These are phyloP conservation scores for Rhinocladiella similis DNA, from an alignment of 2,329 filamentous ascomycete species.

Conservation along the genomic window DNA sequence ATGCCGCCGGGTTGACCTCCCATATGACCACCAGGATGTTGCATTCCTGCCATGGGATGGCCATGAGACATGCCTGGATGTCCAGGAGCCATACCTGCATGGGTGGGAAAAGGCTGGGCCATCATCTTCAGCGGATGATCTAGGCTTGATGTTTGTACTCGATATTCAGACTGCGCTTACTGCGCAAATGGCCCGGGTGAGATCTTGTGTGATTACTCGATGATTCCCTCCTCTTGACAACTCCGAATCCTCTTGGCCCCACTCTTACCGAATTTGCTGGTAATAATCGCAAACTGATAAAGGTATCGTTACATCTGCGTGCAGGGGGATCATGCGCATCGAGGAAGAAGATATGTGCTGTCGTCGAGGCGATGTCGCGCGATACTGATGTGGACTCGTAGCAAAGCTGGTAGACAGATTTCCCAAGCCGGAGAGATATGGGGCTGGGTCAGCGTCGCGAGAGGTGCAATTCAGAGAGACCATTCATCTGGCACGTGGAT, in stretches of 20 bases:
- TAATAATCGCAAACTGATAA: slow-evolving; percentile 10
- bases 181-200: not conserved
- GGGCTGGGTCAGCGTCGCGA: slow-evolving; percentile 20
- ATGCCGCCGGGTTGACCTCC: slow-evolving; percentile 46
- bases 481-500: not conserved
- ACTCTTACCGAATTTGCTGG: slow-evolving; percentile 18
- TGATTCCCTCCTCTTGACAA: slow-evolving; percentile 12
- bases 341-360: not conserved
- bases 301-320: slow-evolving; percentile 19
- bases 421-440: slow-evolving; percentile 6
- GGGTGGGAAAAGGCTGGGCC: slow-evolving; percentile 57
- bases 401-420: not conserved
- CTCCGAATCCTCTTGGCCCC: slow-evolving; percentile 20
- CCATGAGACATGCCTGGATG: slow-evolving; percentile 60
- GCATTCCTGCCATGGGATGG: slow-evolving; percentile 60
- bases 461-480: not conserved
- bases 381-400: not conserved
- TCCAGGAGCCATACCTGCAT: slow-evolving; percentile 55
- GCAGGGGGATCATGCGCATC: not conserved
- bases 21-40: slow-evolving; percentile 58
- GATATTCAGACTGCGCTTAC: not conserved
- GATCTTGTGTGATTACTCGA: slow-evolving; percentile 6
- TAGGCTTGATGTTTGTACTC: not conserved
- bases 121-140: slow-evolving; percentile 51
- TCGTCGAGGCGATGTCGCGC: not conserved